Evolutionary conservation across 306 rosid species (phyloP), one percentile per base, ranked within the genome.

Genomic region (Pachyrhizus erosus): DNA sequence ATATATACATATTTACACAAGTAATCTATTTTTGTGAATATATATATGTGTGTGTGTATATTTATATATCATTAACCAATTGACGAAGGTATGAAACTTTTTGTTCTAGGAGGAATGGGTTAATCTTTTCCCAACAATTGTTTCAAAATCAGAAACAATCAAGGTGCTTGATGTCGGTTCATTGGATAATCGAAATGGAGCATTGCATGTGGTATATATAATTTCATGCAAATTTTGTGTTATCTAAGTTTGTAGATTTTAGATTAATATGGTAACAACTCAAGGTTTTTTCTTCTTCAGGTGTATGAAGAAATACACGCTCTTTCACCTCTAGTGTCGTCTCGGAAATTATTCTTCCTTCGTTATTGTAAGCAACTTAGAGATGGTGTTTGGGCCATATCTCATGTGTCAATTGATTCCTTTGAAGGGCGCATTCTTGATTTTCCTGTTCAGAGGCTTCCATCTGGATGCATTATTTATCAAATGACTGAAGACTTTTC

Each of bases 401-500:
- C 48, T 42, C 89, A 92, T 55, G 90, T 92, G 45, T 88, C 95
- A 4, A 80, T 79, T 45, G 88, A 89, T 75, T 70, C 21, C 57
- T 58, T 80, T 0, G 68, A 76, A 18, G 58, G 48, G 13, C 49
- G n/a, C 17, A 0, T 17, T 20, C 60, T 24, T 24, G 39, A 71
- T n/a, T 37, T 76, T 42, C 81, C 64, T 9, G 52, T 76, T 51
- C 86, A 91, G 86, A 88, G 80, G 70, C 80, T 89, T 45, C 93
- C 93, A 61, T 91, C 94, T 4, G 97, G 97, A 1, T 89, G 90
- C 84, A 58, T 91, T 81, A 87, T 93, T 64, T 73, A 85, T 46
- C 87, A 93, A 26, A 24, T 84, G 84, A 24, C 81, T 7, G 70
- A 87, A 68, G 91, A 91, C 2, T 79, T 74, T 80, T 91, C 91